Percentiles rank a stretch among this genome's conserved stretches.
These are phyloP conservation scores for Grosmannia serpens DNA, from an alignment of 2,329 filamentous ascomycete genomes.

Conservation along the genomic window DNA sequence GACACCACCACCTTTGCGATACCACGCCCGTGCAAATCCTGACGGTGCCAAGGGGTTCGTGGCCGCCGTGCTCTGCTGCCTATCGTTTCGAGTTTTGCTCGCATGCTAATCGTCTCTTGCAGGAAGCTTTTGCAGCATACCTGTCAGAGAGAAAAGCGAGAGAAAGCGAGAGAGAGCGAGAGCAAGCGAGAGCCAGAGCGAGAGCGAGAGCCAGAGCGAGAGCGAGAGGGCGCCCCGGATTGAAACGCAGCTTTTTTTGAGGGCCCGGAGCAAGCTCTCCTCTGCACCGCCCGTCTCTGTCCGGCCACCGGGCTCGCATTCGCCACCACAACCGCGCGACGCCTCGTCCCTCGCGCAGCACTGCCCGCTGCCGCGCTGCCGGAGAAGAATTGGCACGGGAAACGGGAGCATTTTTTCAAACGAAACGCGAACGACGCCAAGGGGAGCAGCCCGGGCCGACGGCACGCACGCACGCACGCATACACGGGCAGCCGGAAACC, in stretches of 20 bases:
- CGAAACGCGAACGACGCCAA: not conserved
- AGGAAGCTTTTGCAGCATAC: not conserved
- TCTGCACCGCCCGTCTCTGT: not conserved
- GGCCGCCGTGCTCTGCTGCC: not conserved
- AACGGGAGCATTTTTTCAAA: not conserved
- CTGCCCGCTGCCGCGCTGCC: too few species aligned
- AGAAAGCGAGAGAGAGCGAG: too few species aligned
- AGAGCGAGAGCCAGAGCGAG: not conserved
- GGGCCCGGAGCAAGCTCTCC: not conserved
- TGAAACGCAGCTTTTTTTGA: not conserved
- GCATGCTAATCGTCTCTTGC: not conserved
- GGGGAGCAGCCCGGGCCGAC: not conserved
- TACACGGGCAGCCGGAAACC: not conserved
- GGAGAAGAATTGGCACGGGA: not conserved
- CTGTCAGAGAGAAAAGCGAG: too few species aligned
- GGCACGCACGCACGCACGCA: not conserved
- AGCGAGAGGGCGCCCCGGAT: not conserved
- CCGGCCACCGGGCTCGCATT: not conserved
- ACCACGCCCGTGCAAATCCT: not conserved
- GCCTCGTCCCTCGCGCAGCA: not conserved
- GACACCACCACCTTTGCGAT: not conserved
- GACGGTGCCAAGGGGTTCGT: not conserved
- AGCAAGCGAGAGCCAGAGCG: not conserved
- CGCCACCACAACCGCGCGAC: not conserved
- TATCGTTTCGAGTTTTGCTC: not conserved